phyloP scores from a whole-genome alignment of 73 alveolate species.

The Symbiodinium pilosum region DNA sequence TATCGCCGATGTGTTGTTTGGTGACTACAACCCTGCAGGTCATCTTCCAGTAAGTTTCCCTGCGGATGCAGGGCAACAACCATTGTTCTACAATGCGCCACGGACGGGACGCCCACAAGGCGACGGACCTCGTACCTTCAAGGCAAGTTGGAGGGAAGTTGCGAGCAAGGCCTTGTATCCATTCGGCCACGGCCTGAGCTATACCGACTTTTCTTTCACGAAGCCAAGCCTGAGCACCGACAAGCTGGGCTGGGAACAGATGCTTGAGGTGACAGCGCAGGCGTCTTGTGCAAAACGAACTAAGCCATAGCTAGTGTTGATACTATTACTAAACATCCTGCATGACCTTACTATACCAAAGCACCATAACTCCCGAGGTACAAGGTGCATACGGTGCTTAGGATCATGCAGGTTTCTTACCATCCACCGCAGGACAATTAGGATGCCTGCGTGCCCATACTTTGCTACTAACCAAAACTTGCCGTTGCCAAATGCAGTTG shows the following conservation, averaged over 20 bases:
- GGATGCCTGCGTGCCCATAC: too few species aligned
- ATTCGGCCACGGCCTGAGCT: slow-evolving; percentile 78
- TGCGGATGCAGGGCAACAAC: slow-evolving; percentile 88
- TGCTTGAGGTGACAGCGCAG: slow-evolving; percentile 23
- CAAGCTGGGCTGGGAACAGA: slow-evolving; percentile 51
- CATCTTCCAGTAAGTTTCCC: slow-evolving; percentile 63
- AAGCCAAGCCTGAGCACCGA: slow-evolving; percentile 8
- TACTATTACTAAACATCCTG: too few species aligned
- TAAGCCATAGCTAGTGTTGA: too few species aligned
- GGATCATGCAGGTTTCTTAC: too few species aligned
- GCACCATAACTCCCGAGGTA: too few species aligned
- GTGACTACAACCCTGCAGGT: slow-evolving; percentile 91
- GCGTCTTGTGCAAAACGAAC: too few species aligned
- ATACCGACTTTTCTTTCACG: slow-evolving; percentile 35
- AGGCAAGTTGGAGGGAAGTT: slow-evolving; percentile 44
- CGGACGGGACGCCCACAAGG: slow-evolving; percentile 89
- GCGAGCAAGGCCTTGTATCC: slow-evolving; percentile 62
- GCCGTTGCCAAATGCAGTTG: too few species aligned
- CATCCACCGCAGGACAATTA: too few species aligned
- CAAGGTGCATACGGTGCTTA: too few species aligned
- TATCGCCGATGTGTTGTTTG: slow-evolving; percentile 56
- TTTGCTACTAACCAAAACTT: too few species aligned
- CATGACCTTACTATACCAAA: too few species aligned
- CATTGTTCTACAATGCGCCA: slow-evolving; percentile 71
- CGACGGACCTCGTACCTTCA: slow-evolving; percentile 45